Percentiles rank a stretch among this genome's conserved stretches.
phyloP scores from a whole-genome alignment of 441 rosid genomes.

The Sinapis alba region DNA sequence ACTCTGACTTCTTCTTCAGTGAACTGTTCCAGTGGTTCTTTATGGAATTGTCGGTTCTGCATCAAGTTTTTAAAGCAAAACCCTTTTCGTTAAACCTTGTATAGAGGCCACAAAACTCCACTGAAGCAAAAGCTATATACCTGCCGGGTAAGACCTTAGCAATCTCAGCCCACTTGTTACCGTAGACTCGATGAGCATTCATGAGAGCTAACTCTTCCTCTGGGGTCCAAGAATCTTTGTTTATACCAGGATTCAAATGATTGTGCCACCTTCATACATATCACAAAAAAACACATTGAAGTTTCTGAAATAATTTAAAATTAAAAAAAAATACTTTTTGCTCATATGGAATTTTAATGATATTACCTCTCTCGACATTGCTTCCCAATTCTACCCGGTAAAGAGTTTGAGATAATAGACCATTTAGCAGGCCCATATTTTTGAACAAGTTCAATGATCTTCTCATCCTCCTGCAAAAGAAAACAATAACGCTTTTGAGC shows the following conservation, averaged over 20 bases:
- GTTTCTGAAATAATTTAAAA: background rate
- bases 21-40: conserved; percentile 99
- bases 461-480: conserved; percentile 83
- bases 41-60: conserved; percentile 94
- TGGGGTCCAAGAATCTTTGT: conserved; percentile 93
- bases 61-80: conserved; percentile 28
- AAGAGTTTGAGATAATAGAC: conserved; percentile 89
- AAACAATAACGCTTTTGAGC: background rate
- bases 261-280: conserved; percentile 88
- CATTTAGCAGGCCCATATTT: conserved; percentile 90
- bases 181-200: conserved; percentile 76
- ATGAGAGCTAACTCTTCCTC: conserved; percentile 89
- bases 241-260: conserved; percentile 97
- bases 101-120: background rate
- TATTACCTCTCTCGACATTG: conserved; percentile 96
- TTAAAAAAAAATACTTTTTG: background rate
- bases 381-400: conserved; percentile 98
- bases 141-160: conserved; percentile 98
- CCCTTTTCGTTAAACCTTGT: conserved; percentile 1
- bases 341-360: conserved; percentile 9
- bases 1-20: conserved; percentile 87
- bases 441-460: conserved; percentile 74
- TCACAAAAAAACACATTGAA: conserved; percentile 13
- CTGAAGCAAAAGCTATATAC: conserved; percentile 40
- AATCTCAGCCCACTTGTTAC: conserved; percentile 99